Evolutionary conservation across 176 grass and related monocot species (phyloP).

Genomic region (Luzula sylvatica): DNA sequence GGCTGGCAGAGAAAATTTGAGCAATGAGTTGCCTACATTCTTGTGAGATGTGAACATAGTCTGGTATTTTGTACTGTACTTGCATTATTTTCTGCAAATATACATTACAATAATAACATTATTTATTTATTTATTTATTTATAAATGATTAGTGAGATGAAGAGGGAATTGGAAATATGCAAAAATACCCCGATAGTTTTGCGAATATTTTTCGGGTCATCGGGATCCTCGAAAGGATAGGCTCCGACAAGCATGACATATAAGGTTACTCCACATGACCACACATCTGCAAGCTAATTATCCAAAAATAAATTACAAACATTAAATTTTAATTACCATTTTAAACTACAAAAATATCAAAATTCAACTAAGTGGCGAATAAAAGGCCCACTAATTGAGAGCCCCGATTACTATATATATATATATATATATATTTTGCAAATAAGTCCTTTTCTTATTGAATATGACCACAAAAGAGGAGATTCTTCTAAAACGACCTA

Average conservation of each 20-base stretch:
- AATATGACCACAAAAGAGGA: background rate
- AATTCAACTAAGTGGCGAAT: background rate
- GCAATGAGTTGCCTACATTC: conserved; percentile 77
- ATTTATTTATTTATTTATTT: conserved; percentile 7
- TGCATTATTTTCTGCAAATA: conserved; percentile 73
- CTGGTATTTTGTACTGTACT: conserved; percentile 74
- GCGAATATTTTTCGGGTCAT: conserved; percentile 93
- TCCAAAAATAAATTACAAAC: no score
- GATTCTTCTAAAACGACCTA: conserved; percentile 7
- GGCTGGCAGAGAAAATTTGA: conserved; percentile 64
- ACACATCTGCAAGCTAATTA: conserved; percentile 87
- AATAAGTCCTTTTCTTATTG: conserved; percentile 6
- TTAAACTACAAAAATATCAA: no score
- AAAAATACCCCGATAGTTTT: conserved; percentile 68
- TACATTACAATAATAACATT: background rate
- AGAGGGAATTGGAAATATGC: background rate
- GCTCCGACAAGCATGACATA: conserved; percentile 96
- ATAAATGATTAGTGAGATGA: background rate
- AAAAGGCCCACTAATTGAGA: conserved; percentile 22
- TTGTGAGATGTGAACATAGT: conserved; percentile 62
- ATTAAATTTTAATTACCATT: no score
- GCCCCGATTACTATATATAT: no score
- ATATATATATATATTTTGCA: no score
- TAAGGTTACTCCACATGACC: conserved; percentile 96
- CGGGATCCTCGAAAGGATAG: conserved; percentile 88